phyloP scores from a whole-genome alignment of 768 basidiomycete genomes.

The Cubamyces sp. region DNA sequence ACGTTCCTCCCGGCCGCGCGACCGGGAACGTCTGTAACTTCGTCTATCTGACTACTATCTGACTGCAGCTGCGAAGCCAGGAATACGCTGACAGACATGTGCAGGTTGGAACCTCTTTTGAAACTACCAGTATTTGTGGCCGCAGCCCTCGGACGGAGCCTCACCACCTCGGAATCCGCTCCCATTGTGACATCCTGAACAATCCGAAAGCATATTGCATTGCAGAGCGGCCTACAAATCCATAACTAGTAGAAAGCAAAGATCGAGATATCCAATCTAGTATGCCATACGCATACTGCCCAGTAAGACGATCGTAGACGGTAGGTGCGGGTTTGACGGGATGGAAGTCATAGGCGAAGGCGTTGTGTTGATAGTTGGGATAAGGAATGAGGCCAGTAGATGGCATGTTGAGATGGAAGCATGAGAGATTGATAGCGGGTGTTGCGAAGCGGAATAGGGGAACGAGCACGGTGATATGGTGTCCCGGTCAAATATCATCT shows the following conservation, averaged over 20 bases:
- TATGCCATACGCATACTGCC: neutral
- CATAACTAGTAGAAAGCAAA: neutral
- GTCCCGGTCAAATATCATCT: neutral
- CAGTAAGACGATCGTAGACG: neutral
- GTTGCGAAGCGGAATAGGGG: too few relatives aligned
- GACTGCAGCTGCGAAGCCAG: too few relatives aligned
- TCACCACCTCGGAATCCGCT: neutral
- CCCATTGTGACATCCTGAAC: neutral
- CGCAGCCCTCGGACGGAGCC: too few relatives aligned
- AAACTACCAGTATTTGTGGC: too few relatives aligned
- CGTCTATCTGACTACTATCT: too few relatives aligned
- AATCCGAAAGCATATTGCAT: slow-evolving; percentile 16
- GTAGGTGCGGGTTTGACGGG: neutral
- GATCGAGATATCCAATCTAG: too few relatives aligned
- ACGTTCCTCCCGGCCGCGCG: slow-evolving; percentile 9
- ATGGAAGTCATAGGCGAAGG: neutral
- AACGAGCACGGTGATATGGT: neutral
- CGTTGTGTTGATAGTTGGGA: neutral
- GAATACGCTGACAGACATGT: too few relatives aligned
- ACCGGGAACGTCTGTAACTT: too few relatives aligned
- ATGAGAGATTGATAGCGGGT: neutral
- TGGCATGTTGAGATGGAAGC: slow-evolving; percentile 8
- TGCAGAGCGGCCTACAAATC: slow-evolving; percentile 16
- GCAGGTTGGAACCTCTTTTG: too few relatives aligned
- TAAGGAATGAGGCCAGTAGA: neutral